Percentiles rank a stretch among this genome's conserved stretches.
Conservation (phyloP, 2,329 filamentous ascomycete genomes). For the Tolypocladium pustulatum region DNA sequence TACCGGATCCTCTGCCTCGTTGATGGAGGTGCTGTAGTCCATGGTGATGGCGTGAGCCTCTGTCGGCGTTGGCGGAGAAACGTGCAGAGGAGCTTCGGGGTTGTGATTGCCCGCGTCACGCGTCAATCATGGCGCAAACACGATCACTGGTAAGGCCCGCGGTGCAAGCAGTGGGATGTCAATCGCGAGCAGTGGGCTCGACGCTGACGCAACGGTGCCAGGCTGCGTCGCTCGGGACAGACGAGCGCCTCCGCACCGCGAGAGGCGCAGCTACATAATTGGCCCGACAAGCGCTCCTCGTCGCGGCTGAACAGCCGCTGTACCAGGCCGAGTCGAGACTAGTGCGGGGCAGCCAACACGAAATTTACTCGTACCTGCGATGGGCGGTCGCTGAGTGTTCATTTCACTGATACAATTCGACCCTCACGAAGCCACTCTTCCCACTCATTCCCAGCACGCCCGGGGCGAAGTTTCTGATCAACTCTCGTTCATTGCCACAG, state of each 20-base stretch:
- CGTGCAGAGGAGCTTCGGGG: background rate
- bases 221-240: background rate
- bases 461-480: background rate
- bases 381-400: background rate
- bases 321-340: conserved; percentile 19
- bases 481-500: background rate
- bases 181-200: background rate
- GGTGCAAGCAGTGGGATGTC: background rate
- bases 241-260: background rate
- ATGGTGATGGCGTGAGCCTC: conserved; percentile 23
- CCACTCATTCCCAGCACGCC: background rate
- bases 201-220: background rate
- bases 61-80: background rate
- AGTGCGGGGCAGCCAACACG: conserved; percentile 29
- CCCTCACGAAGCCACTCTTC: background rate
- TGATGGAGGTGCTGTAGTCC: conserved; percentile 48
- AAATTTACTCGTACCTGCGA: conserved; percentile 18
- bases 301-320: conserved; percentile 6
- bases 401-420: background rate
- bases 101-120: background rate
- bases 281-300: conserved; percentile 11
- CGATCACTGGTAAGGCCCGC: background rate
- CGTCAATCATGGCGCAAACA: conserved; percentile 3
- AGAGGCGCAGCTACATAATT: background rate
- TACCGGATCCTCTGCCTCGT: conserved; percentile 41